phyloP scores from a whole-genome alignment of 805 yeast species.

The Metschnikowia reukaufii region DNA sequence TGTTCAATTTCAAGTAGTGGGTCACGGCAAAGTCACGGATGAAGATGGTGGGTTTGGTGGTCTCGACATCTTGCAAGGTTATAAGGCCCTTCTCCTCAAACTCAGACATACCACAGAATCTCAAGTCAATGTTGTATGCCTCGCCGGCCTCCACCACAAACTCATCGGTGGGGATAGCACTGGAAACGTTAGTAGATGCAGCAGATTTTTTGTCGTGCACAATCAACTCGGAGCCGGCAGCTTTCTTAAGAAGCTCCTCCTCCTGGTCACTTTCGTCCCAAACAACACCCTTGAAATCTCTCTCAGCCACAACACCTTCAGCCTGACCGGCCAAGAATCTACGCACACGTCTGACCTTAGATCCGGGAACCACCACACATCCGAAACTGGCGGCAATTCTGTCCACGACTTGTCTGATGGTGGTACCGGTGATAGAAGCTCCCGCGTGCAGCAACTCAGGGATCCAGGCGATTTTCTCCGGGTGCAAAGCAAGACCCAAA shows the following conservation, averaged over 20 bases:
- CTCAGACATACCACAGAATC: conserved; percentile 66
- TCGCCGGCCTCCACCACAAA: conserved; percentile 77
- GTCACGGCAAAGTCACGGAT: conserved; percentile 85
- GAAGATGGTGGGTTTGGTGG: conserved; percentile 68
- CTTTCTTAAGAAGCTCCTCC: conserved; percentile 47
- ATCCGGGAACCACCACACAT: conserved; percentile 88
- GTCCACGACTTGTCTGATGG: conserved; percentile 76
- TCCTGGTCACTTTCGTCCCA: conserved; percentile 87
- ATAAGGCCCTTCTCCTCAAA: conserved; percentile 61
- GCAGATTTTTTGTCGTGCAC: conserved; percentile 16
- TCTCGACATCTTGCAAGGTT: conserved; percentile 66
- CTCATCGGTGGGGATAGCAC: conserved; percentile 75
- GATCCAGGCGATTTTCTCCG: conserved; percentile 58
- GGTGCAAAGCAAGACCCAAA: conserved; percentile 69
- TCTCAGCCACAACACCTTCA: conserved; percentile 87
- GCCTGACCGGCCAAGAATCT: conserved; percentile 96
- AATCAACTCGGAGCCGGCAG: conserved; percentile 17
- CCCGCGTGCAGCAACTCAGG: conserved; percentile 24
- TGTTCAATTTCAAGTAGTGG: conserved; percentile 72
- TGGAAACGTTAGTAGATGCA: conserved; percentile 29
- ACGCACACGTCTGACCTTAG: conserved; percentile 86
- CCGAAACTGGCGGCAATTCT: conserved; percentile 81
- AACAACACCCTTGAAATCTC: conserved; percentile 87
- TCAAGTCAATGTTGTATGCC: conserved; percentile 80
- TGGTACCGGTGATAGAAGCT: conserved; percentile 58